Evolutionary conservation across 495 filamentous ascomycete genomes (phyloP), one percentile per base, ranked within the genome.

Genomic region (Jackrogersella minutella): DNA sequence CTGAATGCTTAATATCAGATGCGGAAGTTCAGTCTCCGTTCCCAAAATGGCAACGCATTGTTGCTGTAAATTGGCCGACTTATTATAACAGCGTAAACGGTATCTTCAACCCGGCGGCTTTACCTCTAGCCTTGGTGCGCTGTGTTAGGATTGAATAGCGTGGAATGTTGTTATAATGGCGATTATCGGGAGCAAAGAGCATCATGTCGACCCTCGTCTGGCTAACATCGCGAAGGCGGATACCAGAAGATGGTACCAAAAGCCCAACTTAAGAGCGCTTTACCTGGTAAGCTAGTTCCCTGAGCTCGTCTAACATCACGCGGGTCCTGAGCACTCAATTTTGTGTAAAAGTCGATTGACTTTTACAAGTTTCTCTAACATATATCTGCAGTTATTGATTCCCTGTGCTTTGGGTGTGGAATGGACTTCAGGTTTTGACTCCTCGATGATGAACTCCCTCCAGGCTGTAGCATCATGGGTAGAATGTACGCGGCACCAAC

Each of bases 401-500:
- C 83, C 84, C 1, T 77, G 81, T 3, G 82, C 78, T 55, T 81
- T 87, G 73, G 86, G 86, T 10, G 80, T 86, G 40, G 86, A 86
- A 69, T 86, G 85, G 76, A 88, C 85, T 0, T 85, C 84, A 10
- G 85, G 86, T 3, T 88, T 87, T 65, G 85, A 88, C 66, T 84
- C 81, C 0, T 82, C 83, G 49, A 82, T 87, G 68, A 85, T 87
- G 76, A 88, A 86, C 56, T 80, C 79, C 0, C 74, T 87, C 6
- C 83, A 88, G 68, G 82, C 82, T 33, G 78, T 85, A 16, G 58
- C 71, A 22, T 73, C 78, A 17, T 87, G 81, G 84, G 77, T 81
- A 39, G 70, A 73, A 34, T 86, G 83, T 82, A 70, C 21, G 79
- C 71, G 1, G 9, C n/a, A n/a, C n/a, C n/a, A n/a, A n/a, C n/a